Evolutionary conservation across 306 rosid genomes (phyloP).

Genomic region (Crataegus laevigata): DNA sequence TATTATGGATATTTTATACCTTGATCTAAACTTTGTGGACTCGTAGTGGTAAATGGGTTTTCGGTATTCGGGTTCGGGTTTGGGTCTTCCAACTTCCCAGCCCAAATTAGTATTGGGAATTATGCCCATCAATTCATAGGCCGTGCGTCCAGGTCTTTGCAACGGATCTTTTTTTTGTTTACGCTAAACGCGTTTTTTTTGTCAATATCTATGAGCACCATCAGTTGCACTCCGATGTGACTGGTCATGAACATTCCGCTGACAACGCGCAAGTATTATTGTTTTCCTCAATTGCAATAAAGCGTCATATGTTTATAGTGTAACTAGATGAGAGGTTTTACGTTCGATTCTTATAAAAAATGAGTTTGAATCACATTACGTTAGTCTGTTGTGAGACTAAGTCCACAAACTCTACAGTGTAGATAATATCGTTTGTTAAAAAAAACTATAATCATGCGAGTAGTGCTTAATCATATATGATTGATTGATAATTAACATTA

Average conservation of each 20-base stretch:
- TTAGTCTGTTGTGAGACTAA: no score
- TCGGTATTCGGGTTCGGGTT: neutral
- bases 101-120: neutral
- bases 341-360: accelerated
- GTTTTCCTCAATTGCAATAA: no score
- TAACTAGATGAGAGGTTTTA: accelerated
- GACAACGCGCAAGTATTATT: no score
- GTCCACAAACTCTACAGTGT: accelerated
- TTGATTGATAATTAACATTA: no score
- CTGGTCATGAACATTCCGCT: no score
- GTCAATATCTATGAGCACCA: neutral
- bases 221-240: neutral
- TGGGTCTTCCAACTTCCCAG: neutral
- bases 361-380: accelerated
- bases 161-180: neutral
- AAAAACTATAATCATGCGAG: no score
- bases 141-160: neutral
- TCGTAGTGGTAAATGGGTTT: neutral
- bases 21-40: no score
- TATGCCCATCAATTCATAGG: neutral
- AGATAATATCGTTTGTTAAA: no score
- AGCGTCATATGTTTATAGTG: accelerated
- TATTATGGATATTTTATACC: no score
- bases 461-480: no score
- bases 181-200: neutral